These are phyloP conservation scores for Dryadomyces quercus-mongolicae DNA, from an alignment of 2,329 filamentous ascomycete genomes.

Conservation along the genomic window DNA sequence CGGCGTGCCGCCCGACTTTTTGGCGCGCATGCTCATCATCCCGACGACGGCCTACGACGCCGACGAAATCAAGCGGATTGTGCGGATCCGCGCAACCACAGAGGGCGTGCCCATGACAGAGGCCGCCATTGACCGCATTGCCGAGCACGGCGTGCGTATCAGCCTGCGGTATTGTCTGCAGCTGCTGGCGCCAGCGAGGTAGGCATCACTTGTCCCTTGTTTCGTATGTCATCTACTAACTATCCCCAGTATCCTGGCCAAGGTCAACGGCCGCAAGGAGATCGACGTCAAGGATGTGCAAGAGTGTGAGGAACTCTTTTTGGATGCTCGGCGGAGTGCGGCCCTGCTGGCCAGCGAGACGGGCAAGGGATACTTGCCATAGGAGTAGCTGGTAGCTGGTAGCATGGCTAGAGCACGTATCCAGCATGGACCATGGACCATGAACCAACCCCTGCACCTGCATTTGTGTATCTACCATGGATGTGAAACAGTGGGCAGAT, in stretches of 20 bases:
- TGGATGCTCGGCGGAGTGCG: slow-evolving; percentile 70
- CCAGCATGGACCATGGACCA: no score
- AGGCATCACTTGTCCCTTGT: slow-evolving; percentile 19
- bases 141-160: slow-evolving; percentile 76
- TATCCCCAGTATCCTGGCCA: slow-evolving; percentile 61
- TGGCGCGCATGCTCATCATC: slow-evolving; percentile 88
- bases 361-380: slow-evolving; percentile 53
- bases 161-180: slow-evolving; percentile 90
- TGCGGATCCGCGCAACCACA: slow-evolving; percentile 70
- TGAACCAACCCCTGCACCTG: no score
- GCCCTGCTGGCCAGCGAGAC: slow-evolving; percentile 51
- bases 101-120: slow-evolving; percentile 72
- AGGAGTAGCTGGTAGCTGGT: no score
- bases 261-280: slow-evolving; percentile 65
- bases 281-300: slow-evolving; percentile 68
- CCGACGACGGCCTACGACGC: slow-evolving; percentile 82
- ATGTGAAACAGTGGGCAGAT: no score
- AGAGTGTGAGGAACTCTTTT: slow-evolving; percentile 74
- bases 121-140: slow-evolving; percentile 74
- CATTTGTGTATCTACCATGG: no score
- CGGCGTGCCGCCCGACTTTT: slow-evolving; percentile 86
- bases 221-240: slow-evolving; percentile 3
- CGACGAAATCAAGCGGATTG: slow-evolving; percentile 86
- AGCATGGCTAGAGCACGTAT: no score
- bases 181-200: slow-evolving; percentile 74